phyloP scores from a whole-genome alignment of 2,329 filamentous ascomycete species.

The Cytospora paraplurivora region DNA sequence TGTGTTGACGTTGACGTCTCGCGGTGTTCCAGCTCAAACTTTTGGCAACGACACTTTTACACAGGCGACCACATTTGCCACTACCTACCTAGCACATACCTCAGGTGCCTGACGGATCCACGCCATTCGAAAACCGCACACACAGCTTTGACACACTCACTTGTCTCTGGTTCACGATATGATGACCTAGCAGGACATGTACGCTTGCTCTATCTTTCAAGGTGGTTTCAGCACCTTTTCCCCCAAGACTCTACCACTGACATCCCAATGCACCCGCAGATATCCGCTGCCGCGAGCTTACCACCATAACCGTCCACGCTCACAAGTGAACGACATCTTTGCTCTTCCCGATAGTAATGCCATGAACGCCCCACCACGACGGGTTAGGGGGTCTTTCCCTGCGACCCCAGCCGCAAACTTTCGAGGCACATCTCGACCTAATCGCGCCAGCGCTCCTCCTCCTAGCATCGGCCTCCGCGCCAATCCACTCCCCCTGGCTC shows the following conservation, averaged over 20 bases:
- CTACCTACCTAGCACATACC: not conserved
- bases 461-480: not conserved
- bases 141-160: constrained; percentile 1
- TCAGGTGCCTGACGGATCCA: not conserved
- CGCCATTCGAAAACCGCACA: constrained; percentile 2
- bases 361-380: constrained; percentile 28
- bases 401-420: constrained; percentile 29
- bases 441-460: constrained; percentile 17
- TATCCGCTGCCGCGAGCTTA: constrained; percentile 29
- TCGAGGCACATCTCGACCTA: constrained; percentile 26
- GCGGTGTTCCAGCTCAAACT: not conserved
- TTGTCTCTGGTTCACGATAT: constrained; percentile 21
- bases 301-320: constrained; percentile 7
- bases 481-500: constrained; percentile 38
- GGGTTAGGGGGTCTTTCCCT: constrained; percentile 29
- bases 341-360: constrained; percentile 25
- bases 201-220: not conserved
- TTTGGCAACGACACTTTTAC: constrained; percentile 13
- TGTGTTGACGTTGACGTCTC: constrained; percentile 20
- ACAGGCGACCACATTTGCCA: not conserved
- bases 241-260: constrained; percentile 7
- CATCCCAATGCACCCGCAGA: constrained; percentile 5
- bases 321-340: constrained; percentile 3
- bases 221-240: not conserved
- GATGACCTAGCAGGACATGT: constrained; percentile 29